A percentile compares a stretch with the other conserved stretches of the same genome.
Conservation (phyloP, 257 asterid species). For the Nicotiana undulata region DNA sequence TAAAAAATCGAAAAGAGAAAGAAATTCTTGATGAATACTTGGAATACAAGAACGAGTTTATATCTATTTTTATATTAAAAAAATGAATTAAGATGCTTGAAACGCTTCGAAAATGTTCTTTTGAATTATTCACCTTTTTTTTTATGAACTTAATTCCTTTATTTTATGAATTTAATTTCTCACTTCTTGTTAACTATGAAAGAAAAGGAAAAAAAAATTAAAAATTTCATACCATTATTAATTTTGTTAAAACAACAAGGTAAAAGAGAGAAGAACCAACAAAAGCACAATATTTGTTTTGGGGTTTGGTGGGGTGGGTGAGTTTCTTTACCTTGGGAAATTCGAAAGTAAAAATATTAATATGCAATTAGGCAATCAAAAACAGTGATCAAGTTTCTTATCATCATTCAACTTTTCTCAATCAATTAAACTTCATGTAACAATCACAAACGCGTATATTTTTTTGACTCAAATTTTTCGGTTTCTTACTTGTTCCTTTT, state of each 20-base stretch:
- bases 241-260: neutral
- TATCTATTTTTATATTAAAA: no score
- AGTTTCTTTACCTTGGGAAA: neutral
- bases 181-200: neutral
- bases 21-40: no score
- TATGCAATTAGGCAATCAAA: neutral
- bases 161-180: neutral
- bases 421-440: neutral
- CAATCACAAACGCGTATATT: neutral
- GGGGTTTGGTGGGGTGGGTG: conserved; percentile 1
- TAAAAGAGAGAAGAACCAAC: neutral
- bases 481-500: neutral
- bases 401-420: neutral
- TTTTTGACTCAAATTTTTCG: neutral
- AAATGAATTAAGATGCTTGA: no score
- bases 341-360: neutral
- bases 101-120: no score
- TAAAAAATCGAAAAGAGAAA: no score
- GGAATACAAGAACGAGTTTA: no score
- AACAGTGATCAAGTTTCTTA: neutral
- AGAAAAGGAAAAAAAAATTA: no score
- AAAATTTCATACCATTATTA: neutral
- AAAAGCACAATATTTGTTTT: neutral
- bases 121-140: neutral
- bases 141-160: neutral